Base-by-base conservation (phyloP, 108 stramenopile genomes). In the Discostella pseudostelligera region DNA sequence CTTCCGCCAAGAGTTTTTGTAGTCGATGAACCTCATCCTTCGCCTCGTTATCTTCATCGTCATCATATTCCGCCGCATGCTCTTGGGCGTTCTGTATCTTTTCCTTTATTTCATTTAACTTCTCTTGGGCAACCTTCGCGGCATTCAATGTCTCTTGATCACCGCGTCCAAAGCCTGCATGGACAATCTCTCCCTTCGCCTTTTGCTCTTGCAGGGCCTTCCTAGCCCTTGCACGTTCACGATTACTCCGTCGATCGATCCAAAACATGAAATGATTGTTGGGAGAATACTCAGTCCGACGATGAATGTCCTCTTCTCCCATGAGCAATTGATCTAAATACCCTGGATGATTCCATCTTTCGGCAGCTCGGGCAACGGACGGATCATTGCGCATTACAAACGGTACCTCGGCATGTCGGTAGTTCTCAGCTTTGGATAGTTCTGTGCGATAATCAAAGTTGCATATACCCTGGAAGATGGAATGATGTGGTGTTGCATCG, bases 241-340 rank as follows among this genome's bases (percentile, higher is more conserved):
- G 32, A 42, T 47, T 79, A 14, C 68, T 42, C 21, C 73, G 67
- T 46, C 46, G 70, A 13, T 72, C 76, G 49, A 79, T 76, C 85
- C 85, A 97, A 65, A 95, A 99, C 97, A 99, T 96, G 82, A 98
- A 96, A 61, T 98, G 97, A 72, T 98, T 98, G 69, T 85, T 79
- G 0, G 59, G 72, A 17, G 79, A 81, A 53, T 85, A 81, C 80
- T 97, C 97, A 24, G 92, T 79, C 0, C 90, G 76, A 44, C 90
- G 77, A 44, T 62, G 53, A 0, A 76, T 74, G 49, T 75, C 69
- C n/a, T 74, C 94, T 75, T 78, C 43, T 22, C 76, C 76, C 76
- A 78, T 78, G 9, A 98, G 48, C 13, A 93, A 54, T 21, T 80
- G 62, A 3, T 83, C 58, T 68, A 98, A 62, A 74, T 97, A 97